Evolutionary conservation across 2,329 filamentous ascomycete genomes (phyloP).

Genomic region (Botrytis squamosa): DNA sequence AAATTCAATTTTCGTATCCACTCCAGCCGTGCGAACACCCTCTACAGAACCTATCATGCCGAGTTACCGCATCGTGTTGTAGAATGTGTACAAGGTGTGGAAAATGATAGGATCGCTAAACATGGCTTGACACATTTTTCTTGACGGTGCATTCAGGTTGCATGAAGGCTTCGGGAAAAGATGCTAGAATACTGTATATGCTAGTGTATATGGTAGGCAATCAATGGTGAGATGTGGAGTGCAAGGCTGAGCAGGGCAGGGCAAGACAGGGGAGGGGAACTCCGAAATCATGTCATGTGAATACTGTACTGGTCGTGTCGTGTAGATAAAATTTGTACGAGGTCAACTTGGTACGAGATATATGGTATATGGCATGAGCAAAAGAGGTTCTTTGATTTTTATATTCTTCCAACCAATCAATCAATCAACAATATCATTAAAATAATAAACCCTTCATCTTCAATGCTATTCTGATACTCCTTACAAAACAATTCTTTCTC

Average conservation of each 20-base stretch:
- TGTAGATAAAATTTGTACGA: not conserved
- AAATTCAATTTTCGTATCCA: not conserved
- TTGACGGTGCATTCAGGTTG: not conserved
- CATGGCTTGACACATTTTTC: not conserved
- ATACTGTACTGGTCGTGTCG: not conserved
- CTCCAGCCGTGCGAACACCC: not conserved
- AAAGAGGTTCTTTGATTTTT: not conserved
- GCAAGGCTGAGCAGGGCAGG: not conserved
- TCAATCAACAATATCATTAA: conserved; percentile 15
- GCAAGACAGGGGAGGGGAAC: not conserved
- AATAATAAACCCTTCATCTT: not conserved
- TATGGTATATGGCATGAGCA: not conserved
- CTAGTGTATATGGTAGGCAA: not conserved
- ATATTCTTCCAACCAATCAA: conserved; percentile 12
- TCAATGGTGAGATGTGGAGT: conserved; percentile 7
- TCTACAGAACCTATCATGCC: not conserved
- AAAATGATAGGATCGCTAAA: conserved; percentile 18
- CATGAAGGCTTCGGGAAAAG: not conserved
- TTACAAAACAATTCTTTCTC: conserved; percentile 73
- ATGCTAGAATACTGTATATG: not conserved
- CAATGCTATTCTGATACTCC: not conserved
- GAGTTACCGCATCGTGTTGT: not conserved
- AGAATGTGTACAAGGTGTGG: not conserved
- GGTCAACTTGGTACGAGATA: not conserved
- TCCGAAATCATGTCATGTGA: not conserved